phyloP scores from a whole-genome alignment of 768 basidiomycete genomes.

The Leccinum sublutescens region DNA sequence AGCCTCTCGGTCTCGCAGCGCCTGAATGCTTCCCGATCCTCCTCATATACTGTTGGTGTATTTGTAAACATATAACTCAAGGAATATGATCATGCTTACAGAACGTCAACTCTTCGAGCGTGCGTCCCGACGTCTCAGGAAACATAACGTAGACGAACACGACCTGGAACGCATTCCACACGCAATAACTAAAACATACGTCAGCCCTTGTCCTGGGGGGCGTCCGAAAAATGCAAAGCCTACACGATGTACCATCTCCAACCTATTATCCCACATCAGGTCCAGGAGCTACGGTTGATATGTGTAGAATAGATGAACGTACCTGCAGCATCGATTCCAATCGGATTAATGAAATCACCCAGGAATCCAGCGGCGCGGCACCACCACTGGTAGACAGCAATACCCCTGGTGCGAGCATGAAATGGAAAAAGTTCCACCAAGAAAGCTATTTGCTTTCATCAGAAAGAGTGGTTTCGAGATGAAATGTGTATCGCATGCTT shows the following conservation, averaged over 20 bases:
- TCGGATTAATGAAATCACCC: constrained; percentile 8
- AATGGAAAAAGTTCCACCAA: constrained; percentile 65
- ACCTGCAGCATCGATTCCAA: constrained; percentile 8
- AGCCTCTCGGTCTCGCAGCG: background rate
- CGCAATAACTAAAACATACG: background rate
- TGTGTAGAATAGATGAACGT: background rate
- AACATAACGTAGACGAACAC: background rate
- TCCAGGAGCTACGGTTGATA: background rate
- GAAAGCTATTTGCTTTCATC: constrained; percentile 42
- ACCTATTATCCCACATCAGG: constrained; percentile 1
- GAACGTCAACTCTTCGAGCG: background rate
- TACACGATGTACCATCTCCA: background rate
- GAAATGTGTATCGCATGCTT: background rate
- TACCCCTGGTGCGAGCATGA: constrained; percentile 47
- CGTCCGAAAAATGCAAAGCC: background rate
- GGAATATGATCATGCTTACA: background rate
- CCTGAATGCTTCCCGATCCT: background rate
- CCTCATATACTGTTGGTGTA: background rate
- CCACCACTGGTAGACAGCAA: constrained; percentile 60
- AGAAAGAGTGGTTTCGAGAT: background rate
- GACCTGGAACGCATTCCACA: background rate
- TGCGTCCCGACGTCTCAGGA: background rate
- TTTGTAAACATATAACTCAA: background rate
- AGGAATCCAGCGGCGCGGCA: constrained; percentile 34
- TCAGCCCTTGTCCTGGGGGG: background rate